These are phyloP conservation scores for Solanum pinnatisectum DNA, from an alignment of 257 asterid genomes.

Conservation along the genomic window DNA sequence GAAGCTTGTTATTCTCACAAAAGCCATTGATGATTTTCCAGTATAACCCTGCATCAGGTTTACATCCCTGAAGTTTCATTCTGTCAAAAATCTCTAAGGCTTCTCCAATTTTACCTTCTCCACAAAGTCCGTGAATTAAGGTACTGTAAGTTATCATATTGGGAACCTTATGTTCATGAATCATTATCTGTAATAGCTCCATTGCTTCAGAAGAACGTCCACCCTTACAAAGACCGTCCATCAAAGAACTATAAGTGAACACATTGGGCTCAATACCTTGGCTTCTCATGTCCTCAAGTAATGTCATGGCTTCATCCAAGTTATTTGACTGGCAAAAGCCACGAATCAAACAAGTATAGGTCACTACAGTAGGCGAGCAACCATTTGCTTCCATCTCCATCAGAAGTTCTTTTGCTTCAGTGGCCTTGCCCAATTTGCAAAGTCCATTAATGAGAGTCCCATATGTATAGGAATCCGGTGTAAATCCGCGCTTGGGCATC, in stretches of 20 bases:
- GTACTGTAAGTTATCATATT: constrained; percentile 84
- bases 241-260: constrained; percentile 71
- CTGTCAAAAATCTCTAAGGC: constrained; percentile 76
- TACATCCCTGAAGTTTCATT: constrained; percentile 89
- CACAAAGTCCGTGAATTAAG: constrained; percentile 59
- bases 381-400: constrained; percentile 66
- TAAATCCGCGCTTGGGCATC: constrained; percentile 70
- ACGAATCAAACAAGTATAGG: constrained; percentile 57
- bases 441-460: constrained; percentile 84
- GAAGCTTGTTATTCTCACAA: constrained; percentile 49
- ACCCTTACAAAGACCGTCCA: constrained; percentile 86
- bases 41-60: constrained; percentile 87
- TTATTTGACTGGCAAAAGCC: constrained; percentile 58
- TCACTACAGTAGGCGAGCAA: constrained; percentile 68
- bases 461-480: constrained; percentile 79
- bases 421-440: constrained; percentile 53
- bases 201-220: constrained; percentile 64
- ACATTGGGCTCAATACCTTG: constrained; percentile 73
- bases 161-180: constrained; percentile 31
- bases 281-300: constrained; percentile 65
- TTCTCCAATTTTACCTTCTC: constrained; percentile 48
- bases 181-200: constrained; percentile 61
- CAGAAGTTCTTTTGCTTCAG: constrained; percentile 79
- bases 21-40: constrained; percentile 53
- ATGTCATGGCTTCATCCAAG: constrained; percentile 53